phyloP scores from a whole-genome alignment of 2,329 filamentous ascomycete species.

The Fusarium acutatum region DNA sequence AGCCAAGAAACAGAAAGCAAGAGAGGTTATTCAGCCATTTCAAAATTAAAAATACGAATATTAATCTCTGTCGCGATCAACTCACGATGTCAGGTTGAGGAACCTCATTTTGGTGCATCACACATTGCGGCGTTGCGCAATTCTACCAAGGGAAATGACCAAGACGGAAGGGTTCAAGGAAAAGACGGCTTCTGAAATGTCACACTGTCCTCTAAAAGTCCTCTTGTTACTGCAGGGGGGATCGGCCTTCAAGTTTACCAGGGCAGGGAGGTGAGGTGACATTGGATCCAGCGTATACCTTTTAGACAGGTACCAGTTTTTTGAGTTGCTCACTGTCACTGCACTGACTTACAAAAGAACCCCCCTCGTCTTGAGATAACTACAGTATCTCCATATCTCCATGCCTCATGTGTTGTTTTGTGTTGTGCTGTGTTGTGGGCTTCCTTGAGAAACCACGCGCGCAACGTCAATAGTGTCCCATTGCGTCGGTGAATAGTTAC shows the following conservation, averaged over 20 bases:
- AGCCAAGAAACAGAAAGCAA: background rate
- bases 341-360: slow-evolving; percentile 1
- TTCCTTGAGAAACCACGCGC: background rate
- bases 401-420: background rate
- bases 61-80: background rate
- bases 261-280: slow-evolving; percentile 2
- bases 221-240: slow-evolving; percentile 23
- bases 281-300: background rate
- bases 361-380: background rate
- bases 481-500: background rate
- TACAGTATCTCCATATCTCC: background rate
- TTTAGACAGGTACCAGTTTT: background rate
- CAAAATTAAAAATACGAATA: background rate
- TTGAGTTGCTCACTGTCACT: background rate
- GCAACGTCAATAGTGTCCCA: background rate
- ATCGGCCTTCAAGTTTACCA: slow-evolving; percentile 10
- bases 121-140: background rate
- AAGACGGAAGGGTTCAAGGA: background rate
- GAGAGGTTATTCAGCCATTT: background rate
- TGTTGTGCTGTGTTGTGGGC: background rate
- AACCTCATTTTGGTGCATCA: background rate
- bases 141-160: background rate
- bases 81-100: background rate
- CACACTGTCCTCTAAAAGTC: slow-evolving; percentile 17
- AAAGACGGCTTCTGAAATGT: background rate